These are phyloP conservation scores for Noccaea caerulescens DNA, from an alignment of 345 rosid species.

Conservation along the genomic window DNA sequence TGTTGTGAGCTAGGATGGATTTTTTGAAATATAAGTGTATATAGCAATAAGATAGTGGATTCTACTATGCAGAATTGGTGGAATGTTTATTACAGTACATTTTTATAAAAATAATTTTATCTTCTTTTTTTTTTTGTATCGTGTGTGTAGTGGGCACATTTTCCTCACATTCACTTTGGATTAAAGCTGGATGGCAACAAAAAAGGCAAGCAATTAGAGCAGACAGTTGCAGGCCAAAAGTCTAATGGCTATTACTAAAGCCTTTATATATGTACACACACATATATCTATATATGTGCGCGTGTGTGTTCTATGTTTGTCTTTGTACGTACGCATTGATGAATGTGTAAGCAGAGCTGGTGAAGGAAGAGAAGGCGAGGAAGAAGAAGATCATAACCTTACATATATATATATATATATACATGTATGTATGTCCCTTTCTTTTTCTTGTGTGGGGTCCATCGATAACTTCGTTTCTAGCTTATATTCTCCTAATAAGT, in stretches of 20 bases:
- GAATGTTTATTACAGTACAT: conserved; percentile 20
- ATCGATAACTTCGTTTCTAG: conserved; percentile 26
- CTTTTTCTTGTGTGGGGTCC: conserved; percentile 30
- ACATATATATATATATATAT: conserved; percentile 15
- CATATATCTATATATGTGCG: conserved; percentile 23
- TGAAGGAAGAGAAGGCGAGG: conserved; percentile 34
- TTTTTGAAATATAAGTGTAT: conserved; percentile 20
- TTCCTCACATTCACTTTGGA: conserved; percentile 93
- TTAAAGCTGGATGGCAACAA: conserved; percentile 80
- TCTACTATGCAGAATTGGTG: conserved; percentile 43
- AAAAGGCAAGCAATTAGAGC: conserved; percentile 66
- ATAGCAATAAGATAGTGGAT: conserved; percentile 43
- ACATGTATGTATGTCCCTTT: conserved; percentile 27
- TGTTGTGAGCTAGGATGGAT: neutral
- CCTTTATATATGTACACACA: conserved; percentile 19
- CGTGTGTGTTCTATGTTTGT: conserved; percentile 29
- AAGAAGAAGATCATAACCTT: conserved; percentile 39
- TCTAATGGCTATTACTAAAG: conserved; percentile 69
- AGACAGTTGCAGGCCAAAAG: conserved; percentile 62
- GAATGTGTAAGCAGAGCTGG: conserved; percentile 35
- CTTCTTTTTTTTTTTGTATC: no score
- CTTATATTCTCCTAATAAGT: conserved; percentile 32
- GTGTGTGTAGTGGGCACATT: conserved; percentile 86
- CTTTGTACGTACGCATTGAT: conserved; percentile 26
- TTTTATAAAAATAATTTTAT: neutral